Evolutionary conservation across 2,329 filamentous ascomycete species (phyloP).

Genomic region (Zasmidium cellare): DNA sequence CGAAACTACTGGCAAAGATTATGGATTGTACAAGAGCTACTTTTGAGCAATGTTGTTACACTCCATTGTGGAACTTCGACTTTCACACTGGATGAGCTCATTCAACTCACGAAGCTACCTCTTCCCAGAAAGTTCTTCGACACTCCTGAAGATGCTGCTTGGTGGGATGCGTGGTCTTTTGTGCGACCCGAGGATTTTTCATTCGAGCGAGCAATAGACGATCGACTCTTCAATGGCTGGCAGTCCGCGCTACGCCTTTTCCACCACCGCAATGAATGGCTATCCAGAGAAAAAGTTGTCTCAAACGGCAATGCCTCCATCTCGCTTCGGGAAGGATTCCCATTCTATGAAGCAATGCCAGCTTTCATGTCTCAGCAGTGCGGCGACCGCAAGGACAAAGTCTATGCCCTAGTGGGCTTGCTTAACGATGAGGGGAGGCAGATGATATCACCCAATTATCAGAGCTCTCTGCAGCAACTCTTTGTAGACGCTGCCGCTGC

Average conservation of each 20-base stretch:
- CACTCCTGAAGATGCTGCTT: neutral
- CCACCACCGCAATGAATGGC: neutral
- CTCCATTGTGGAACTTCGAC: neutral
- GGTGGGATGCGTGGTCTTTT: slow-evolving; percentile 3
- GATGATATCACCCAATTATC: slow-evolving; percentile 1
- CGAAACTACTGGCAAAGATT: neutral
- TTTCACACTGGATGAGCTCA: neutral
- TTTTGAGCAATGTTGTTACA: neutral
- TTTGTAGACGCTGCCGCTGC: slow-evolving; percentile 3
- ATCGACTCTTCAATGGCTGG: slow-evolving; percentile 1
- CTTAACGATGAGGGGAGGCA: slow-evolving; percentile 1
- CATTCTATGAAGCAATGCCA: neutral
- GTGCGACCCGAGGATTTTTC: neutral
- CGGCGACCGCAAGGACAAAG: neutral
- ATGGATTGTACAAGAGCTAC: slow-evolving; percentile 1
- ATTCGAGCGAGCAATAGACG: neutral
- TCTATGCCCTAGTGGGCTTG: slow-evolving; percentile 2
- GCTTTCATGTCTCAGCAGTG: slow-evolving; percentile 1
- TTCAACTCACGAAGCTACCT: neutral
- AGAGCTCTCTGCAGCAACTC: neutral
- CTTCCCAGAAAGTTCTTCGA: neutral
- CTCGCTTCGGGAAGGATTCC: neutral
- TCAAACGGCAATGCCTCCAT: neutral
- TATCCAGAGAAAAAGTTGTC: neutral
- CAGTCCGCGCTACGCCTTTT: neutral